Conservation (phyloP, 139 green algal species). For the Nannochloris sp. region DNA sequence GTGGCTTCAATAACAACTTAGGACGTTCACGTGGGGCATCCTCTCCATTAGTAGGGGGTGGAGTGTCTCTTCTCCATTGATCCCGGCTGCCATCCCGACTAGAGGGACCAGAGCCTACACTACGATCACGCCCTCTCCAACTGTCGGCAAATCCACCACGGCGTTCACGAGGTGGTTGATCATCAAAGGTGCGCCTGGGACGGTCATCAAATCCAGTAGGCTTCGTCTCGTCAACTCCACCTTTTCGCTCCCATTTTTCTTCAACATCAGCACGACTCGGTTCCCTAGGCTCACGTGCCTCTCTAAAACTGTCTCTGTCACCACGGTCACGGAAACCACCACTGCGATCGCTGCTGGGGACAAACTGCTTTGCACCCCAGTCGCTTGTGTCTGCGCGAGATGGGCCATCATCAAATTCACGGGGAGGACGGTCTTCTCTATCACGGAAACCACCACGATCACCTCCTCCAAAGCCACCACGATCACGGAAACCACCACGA, state of each 20-base stretch:
- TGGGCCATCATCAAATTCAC: conserved; percentile 27
- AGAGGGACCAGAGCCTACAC: neutral
- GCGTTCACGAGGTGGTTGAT: neutral
- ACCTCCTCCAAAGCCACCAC: conserved; percentile 19
- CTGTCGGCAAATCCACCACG: conserved; percentile 13
- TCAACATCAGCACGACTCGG: conserved; percentile 28
- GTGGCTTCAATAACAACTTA: conserved; percentile 49
- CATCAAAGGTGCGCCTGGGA: conserved; percentile 8
- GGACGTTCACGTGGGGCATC: conserved; percentile 29
- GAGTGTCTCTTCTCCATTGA: conserved; percentile 6
- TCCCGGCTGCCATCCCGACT: conserved; percentile 23
- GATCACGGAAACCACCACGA: conserved; percentile 15
- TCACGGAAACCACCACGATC: conserved; percentile 28
- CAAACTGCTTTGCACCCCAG: conserved; percentile 64
- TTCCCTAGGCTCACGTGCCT: conserved; percentile 13
- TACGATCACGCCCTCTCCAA: neutral
- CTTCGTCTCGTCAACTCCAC: conserved; percentile 11
- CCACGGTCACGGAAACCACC: neutral
- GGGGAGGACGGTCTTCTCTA: neutral
- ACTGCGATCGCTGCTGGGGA: conserved; percentile 22
- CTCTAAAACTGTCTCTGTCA: conserved; percentile 30
- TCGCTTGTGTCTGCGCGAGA: conserved; percentile 57
- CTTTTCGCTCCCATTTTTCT: conserved; percentile 26
- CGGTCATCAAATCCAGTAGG: conserved; percentile 24
- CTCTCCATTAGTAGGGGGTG: neutral